Evolutionary conservation across 2,329 filamentous ascomycete species (phyloP), one percentile per base, ranked within the genome.

Genomic region (Microdochium bolleyi): DNA sequence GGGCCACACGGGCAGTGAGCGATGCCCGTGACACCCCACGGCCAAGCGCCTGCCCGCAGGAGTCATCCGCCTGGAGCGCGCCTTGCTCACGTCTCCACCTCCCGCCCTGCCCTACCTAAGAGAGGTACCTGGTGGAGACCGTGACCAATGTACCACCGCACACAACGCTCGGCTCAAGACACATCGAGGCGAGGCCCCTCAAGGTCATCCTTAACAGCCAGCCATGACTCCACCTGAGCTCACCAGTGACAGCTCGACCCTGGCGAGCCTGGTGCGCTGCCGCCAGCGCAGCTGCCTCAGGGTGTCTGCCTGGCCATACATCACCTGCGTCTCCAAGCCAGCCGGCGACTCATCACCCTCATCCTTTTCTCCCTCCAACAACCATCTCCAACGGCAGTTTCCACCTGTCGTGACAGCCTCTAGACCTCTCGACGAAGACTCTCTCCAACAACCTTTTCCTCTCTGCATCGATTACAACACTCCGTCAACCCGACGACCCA

Each of bases 351-450:
- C n/a, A 16, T 30, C 24, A 25, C 53, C 52, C 57, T 54, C 48
- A 48, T 53, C 56, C 48, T 53, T 56, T 51, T 51, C 50, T 44
- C 19, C 48, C 48, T 48, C 52, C 54, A 57, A 55, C 53, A 55
- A 52, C 55, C 53, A 55, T 51, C 50, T 24, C 48, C 55, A 53
- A 53, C 50, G 50, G 53, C 56, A 49, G 27, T 30, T 5, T 56
- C 58, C 55, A 41, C 46, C 32, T 54, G 30, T 37, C 30, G 44
- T 49, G 24, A 49, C 51, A 30, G 41, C 49, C 24, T 14, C 50
- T 48, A 49, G 56, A 57, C 57, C 55, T 57, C 61, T 58, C 54
- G 53, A 56, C 57, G 58, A 54, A 56, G 58, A 22, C 41, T 52
- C 49, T 53, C 37, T 53, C 51, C 27, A 48, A 30, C 27, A 53